phyloP scores from a whole-genome alignment of 2,329 filamentous ascomycete species.

The Claviceps fusiformis region DNA sequence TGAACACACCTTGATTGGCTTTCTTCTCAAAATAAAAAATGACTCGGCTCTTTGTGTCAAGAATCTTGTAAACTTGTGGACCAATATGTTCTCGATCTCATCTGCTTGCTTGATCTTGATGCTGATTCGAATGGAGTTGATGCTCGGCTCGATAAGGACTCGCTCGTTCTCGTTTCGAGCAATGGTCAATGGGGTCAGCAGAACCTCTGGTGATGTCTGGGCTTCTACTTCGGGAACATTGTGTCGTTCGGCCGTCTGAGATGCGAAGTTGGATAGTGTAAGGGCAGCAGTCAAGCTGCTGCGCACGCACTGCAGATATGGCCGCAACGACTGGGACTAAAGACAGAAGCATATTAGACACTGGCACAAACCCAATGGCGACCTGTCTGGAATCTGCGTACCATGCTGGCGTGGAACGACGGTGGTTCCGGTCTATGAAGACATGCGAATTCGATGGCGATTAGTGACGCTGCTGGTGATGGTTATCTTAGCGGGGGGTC shows the following conservation, averaged over 20 bases:
- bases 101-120: conserved; percentile 99
- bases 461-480: conserved; percentile 8
- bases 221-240: conserved; percentile 98
- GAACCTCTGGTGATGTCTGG: conserved; percentile 79
- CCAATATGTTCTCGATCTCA: conserved; percentile 94
- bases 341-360: background rate
- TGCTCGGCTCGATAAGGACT: conserved; percentile 87
- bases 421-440: background rate
- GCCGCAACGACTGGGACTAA: conserved; percentile 89
- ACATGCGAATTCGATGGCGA: background rate
- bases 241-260: conserved; percentile 89
- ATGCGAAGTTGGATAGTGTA: conserved; percentile 84
- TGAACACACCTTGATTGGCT: conserved; percentile 69
- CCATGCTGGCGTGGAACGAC: background rate
- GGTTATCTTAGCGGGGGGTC: conserved; percentile 12
- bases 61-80: conserved; percentile 97
- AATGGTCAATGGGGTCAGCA: conserved; percentile 80
- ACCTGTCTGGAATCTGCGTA: background rate
- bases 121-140: conserved; percentile 94
- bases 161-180: conserved; percentile 95
- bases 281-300: conserved; percentile 88
- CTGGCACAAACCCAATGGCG: no score
- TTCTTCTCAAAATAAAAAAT: conserved; percentile 91
- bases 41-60: conserved; percentile 90
- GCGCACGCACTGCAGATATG: conserved; percentile 91